These are phyloP conservation scores for Xylaria sp. DNA, from an alignment of 2,329 filamentous ascomycete genomes.

Conservation along the genomic window DNA sequence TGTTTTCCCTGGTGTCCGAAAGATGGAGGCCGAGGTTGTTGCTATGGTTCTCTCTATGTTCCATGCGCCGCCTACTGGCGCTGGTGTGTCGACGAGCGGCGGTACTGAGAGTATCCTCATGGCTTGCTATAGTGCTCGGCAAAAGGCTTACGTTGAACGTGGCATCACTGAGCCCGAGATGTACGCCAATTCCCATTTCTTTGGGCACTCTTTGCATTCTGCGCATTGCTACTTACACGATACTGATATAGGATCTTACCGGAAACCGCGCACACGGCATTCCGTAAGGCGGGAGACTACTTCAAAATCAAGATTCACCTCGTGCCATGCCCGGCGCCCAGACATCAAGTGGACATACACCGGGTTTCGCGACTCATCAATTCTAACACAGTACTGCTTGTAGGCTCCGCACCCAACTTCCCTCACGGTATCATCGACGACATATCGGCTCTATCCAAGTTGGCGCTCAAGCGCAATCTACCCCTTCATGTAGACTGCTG, in stretches of 20 bases:
- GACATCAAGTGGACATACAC: slow-evolving; percentile 75
- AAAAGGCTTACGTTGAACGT: slow-evolving; percentile 81
- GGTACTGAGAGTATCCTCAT: slow-evolving; percentile 96
- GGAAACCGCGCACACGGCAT: slow-evolving; percentile 90
- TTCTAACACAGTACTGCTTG: slow-evolving; percentile 86
- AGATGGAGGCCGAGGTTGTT: slow-evolving; percentile 98
- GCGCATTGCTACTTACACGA: slow-evolving; percentile 12
- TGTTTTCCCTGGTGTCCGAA: slow-evolving; percentile 93
- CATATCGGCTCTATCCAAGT: slow-evolving; percentile 74
- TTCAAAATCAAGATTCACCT: slow-evolving; percentile 94
- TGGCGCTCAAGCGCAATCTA: slow-evolving; percentile 73
- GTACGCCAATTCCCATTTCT: slow-evolving; percentile 44
- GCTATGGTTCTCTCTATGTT: slow-evolving; percentile 91
- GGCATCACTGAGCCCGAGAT: slow-evolving; percentile 92
- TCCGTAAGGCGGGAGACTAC: slow-evolving; percentile 90
- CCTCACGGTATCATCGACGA: slow-evolving; percentile 98
- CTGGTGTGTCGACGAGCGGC: slow-evolving; percentile 84
- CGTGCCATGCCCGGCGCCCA: slow-evolving; percentile 78
- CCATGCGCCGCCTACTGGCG: slow-evolving; percentile 78
- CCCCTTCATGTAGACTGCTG: slow-evolving; percentile 97
- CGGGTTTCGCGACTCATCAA: slow-evolving; percentile 83
- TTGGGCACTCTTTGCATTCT: not conserved
- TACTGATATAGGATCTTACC: slow-evolving; percentile 68
- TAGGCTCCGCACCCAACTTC: slow-evolving; percentile 95
- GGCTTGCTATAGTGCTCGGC: slow-evolving; percentile 84